Percentiles rank a stretch among this genome's conserved stretches.
Conservation (phyloP, 2,329 filamentous ascomycete species). For the Colletotrichum liaoningense region DNA sequence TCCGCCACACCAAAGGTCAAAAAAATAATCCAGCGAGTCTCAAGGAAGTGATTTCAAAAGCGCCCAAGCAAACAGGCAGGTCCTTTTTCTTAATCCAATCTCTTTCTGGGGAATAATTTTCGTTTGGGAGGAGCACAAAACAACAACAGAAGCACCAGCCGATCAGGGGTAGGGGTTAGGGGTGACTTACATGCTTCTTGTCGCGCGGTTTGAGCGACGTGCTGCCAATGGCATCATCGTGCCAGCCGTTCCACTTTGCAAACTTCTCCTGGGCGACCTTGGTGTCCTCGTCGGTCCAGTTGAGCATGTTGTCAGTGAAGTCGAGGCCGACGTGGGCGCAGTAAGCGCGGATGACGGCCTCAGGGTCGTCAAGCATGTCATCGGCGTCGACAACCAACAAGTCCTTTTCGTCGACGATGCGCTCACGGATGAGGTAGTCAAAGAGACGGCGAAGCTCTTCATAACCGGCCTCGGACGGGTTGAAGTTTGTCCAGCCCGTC, state of each 20-base stretch:
- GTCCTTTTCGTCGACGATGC: slow-evolving; percentile 76
- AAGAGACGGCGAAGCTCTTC: slow-evolving; percentile 87
- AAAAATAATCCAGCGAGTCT: not conserved
- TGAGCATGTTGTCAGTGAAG: slow-evolving; percentile 82
- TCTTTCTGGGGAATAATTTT: not conserved
- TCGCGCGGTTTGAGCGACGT: slow-evolving; percentile 78
- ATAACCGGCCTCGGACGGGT: slow-evolving; percentile 91
- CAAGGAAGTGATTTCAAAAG: not conserved
- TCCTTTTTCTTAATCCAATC: not conserved
- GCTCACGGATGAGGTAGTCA: slow-evolving; percentile 79
- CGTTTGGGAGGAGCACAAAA: not conserved
- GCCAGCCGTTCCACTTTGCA: slow-evolving; percentile 97
- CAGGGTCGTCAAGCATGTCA: slow-evolving; percentile 88
- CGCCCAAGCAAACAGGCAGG: not conserved
- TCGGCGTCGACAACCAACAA: slow-evolving; percentile 95
- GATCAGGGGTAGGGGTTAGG: not conserved
- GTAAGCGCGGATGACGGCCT: slow-evolving; percentile 79
- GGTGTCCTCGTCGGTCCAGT: slow-evolving; percentile 83
- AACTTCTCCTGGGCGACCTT: slow-evolving; percentile 81
- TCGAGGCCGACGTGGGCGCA: slow-evolving; percentile 85
- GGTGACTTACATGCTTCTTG: slow-evolving; percentile 66
- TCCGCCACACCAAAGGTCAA: not conserved
- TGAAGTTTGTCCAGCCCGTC: slow-evolving; percentile 89
- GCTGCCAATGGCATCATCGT: slow-evolving; percentile 92
- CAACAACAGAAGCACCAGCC: not conserved